Percentiles rank a stretch among this genome's conserved stretches.
These are phyloP conservation scores for Chondrostereum purpureum DNA, from an alignment of 1,284 basidiomycete species.

Conservation along the genomic window DNA sequence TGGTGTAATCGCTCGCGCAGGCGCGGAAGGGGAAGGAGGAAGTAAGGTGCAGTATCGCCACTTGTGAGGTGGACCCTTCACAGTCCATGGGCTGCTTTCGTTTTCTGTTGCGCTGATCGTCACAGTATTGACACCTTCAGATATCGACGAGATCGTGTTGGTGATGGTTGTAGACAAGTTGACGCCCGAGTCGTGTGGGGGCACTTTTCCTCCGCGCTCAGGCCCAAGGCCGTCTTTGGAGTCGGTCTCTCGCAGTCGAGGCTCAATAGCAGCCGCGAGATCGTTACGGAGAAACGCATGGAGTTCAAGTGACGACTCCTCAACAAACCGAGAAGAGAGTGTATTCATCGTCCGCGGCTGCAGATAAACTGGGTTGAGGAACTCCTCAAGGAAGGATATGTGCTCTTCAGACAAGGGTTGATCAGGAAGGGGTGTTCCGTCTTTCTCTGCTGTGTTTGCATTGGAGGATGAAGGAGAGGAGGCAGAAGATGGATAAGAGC, in stretches of 20 bases:
- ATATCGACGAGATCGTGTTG: constrained; percentile 17
- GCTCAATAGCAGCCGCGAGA: constrained; percentile 64
- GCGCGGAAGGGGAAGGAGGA: constrained; percentile 24
- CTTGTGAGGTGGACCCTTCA: constrained; percentile 89
- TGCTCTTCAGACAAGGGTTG: constrained; percentile 54
- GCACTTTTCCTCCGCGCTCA: constrained; percentile 45
- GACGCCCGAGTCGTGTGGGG: constrained; percentile 43
- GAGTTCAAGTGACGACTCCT: constrained; percentile 88
- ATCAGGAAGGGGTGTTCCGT: constrained; percentile 43
- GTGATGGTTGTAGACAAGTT: constrained; percentile 1
- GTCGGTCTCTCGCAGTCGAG: constrained; percentile 63
- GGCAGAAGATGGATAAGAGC: constrained; percentile 42
- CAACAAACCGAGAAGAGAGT: constrained; percentile 78
- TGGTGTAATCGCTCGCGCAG: constrained; percentile 36
- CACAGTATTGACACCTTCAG: constrained; percentile 16
- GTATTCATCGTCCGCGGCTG: constrained; percentile 75
- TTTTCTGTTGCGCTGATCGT: constrained; percentile 16
- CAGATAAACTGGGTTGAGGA: constrained; percentile 89
- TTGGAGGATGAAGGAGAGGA: constrained; percentile 15
- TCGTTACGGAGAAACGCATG: constrained; percentile 74
- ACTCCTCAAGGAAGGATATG: constrained; percentile 68
- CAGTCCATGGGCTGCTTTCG: constrained; percentile 56
- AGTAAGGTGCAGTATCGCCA: constrained; percentile 81
- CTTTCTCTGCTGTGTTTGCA: constrained; percentile 5
- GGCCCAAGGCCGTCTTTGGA: constrained; percentile 58